Evolutionary conservation across 1,284 basidiomycete genomes (phyloP).

Genomic region (Ustilago sp.): DNA sequence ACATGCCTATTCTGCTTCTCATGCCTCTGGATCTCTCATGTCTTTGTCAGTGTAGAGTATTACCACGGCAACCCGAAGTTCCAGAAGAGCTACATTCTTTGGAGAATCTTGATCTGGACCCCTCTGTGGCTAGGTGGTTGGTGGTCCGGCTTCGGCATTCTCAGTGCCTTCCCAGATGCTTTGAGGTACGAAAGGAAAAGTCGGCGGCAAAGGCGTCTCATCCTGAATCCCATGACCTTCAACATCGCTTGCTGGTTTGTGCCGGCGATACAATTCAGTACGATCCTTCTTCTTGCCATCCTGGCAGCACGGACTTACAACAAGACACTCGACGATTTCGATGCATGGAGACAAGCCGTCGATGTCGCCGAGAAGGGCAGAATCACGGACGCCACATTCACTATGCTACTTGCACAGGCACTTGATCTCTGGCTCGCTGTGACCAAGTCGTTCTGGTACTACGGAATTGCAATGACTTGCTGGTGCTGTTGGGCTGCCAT

Average conservation of each 20-base stretch:
- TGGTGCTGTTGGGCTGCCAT: constrained; percentile 29
- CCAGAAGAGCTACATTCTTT: constrained; percentile 18
- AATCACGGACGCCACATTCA: not conserved
- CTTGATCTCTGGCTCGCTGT: constrained; percentile 24
- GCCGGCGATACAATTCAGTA: constrained; percentile 17
- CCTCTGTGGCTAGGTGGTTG: constrained; percentile 35
- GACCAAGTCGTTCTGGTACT: constrained; percentile 29
- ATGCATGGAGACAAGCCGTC: constrained; percentile 9
- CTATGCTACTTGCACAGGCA: not conserved
- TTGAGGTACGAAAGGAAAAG: constrained; percentile 23
- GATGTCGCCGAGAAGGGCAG: not conserved
- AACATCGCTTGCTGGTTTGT: constrained; percentile 27
- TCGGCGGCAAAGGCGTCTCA: constrained; percentile 20
- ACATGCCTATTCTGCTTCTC: constrained; percentile 16
- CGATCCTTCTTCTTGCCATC: constrained; percentile 16
- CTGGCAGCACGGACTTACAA: constrained; percentile 4
- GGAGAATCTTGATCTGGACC: constrained; percentile 18
- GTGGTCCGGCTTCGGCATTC: constrained; percentile 28
- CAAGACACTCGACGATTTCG: constrained; percentile 3
- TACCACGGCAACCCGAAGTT: constrained; percentile 9
- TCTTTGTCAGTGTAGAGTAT: constrained; percentile 14
- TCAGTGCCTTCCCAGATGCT: constrained; percentile 40
- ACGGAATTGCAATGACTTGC: constrained; percentile 14
- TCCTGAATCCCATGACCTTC: constrained; percentile 28
- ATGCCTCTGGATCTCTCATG: constrained; percentile 18